phyloP scores from a whole-genome alignment of 1,284 basidiomycete species.

The Singerocomus inundabilis region DNA sequence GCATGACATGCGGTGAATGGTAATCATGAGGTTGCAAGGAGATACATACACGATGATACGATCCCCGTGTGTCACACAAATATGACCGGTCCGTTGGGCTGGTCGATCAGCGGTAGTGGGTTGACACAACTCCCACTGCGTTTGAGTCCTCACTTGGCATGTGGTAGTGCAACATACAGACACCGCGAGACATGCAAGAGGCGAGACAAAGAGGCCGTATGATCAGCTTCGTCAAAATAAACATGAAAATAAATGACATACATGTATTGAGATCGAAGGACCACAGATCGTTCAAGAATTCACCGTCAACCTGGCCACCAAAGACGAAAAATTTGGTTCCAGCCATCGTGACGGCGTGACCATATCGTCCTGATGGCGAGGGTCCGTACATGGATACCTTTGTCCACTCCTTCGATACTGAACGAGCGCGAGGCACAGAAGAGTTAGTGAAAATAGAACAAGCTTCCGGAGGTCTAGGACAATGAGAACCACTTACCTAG shows the following conservation, averaged over 20 bases:
- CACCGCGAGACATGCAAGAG: slow-evolving; percentile 4
- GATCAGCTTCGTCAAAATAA: slow-evolving; percentile 3
- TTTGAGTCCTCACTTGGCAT: slow-evolving; percentile 57
- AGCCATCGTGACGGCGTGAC: slow-evolving; percentile 93
- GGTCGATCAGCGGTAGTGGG: slow-evolving; percentile 67
- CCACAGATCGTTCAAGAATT: slow-evolving; percentile 97
- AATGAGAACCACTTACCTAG: slow-evolving; percentile 59
- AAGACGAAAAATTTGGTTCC: slow-evolving; percentile 93
- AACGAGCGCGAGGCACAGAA: not conserved
- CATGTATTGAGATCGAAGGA: slow-evolving; percentile 93
- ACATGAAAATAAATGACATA: slow-evolving; percentile 42
- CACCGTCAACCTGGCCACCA: slow-evolving; percentile 95
- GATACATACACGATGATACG: slow-evolving; percentile 77
- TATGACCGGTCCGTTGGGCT: slow-evolving; percentile 90
- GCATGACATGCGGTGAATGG: slow-evolving; percentile 16
- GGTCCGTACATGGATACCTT: slow-evolving; percentile 76
- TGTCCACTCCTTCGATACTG: slow-evolving; percentile 93
- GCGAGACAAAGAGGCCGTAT: slow-evolving; percentile 4
- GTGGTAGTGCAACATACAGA: slow-evolving; percentile 2
- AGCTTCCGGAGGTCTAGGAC: not conserved
- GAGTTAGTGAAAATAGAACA: slow-evolving; percentile 8
- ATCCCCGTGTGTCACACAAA: slow-evolving; percentile 83
- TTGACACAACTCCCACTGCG: slow-evolving; percentile 78
- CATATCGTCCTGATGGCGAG: slow-evolving; percentile 87
- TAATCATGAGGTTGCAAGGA: slow-evolving; percentile 3